Conservation (phyloP, 2,329 filamentous ascomycete genomes). For the Neobulgaria alba region DNA sequence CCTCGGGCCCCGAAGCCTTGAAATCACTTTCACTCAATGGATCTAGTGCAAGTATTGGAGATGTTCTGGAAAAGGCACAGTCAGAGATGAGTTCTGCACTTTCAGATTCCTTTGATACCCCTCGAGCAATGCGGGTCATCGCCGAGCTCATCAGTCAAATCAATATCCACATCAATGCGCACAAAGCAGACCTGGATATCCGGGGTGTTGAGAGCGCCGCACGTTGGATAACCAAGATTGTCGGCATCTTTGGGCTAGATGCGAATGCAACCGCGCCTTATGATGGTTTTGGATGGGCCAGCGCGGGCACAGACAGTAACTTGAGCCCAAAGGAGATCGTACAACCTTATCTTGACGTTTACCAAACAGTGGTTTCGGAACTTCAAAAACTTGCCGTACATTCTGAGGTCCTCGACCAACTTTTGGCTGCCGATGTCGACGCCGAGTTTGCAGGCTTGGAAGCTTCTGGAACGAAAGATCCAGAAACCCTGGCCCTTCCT, state of each 20-base stretch:
- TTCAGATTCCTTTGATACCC: constrained; percentile 81
- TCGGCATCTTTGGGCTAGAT: constrained; percentile 78
- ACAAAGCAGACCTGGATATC: constrained; percentile 38
- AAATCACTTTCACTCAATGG: constrained; percentile 31
- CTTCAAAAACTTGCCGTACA: constrained; percentile 39
- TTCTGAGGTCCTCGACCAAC: constrained; percentile 35
- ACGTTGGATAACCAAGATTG: constrained; percentile 73
- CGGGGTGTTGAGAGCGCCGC: constrained; percentile 49
- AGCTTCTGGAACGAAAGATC: constrained; percentile 39
- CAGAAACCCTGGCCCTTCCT: constrained; percentile 44
- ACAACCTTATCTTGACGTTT: constrained; percentile 38
- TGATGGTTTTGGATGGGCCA: constrained; percentile 48
- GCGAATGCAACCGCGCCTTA: constrained; percentile 47
- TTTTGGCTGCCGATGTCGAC: constrained; percentile 38
- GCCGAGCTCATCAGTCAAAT: constrained; percentile 69
- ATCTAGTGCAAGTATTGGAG: constrained; percentile 35
- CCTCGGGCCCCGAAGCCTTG: constrained; percentile 19
- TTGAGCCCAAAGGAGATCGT: constrained; percentile 37
- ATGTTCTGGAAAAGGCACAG: constrained; percentile 41
- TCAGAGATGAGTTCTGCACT: constrained; percentile 51
- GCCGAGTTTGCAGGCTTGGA: constrained; percentile 39
- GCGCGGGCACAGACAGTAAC: constrained; percentile 30
- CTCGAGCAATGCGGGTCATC: constrained; percentile 68
- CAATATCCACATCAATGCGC: constrained; percentile 50
- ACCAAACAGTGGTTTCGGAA: constrained; percentile 38